A percentile compares a stretch with the other conserved stretches of the same genome.
phyloP scores from a whole-genome alignment of 2,329 filamentous ascomycete genomes.

The Penicillium griseofulvum region DNA sequence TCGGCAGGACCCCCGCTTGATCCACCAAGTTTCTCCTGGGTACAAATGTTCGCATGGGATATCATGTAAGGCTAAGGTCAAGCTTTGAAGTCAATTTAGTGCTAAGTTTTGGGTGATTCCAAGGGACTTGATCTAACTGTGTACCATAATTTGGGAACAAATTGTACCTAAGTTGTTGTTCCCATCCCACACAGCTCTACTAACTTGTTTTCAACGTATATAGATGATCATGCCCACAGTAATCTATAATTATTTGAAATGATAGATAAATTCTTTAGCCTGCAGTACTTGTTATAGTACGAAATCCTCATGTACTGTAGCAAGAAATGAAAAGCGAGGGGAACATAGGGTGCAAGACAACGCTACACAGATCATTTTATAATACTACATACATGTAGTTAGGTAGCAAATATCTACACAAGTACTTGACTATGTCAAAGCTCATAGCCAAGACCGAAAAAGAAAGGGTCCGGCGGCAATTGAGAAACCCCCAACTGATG shows the following conservation, averaged over 20 bases:
- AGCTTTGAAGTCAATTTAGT: not conserved
- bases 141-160: not conserved
- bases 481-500: not conserved
- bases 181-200: not conserved
- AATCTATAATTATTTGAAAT: too few species aligned
- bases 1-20: not conserved
- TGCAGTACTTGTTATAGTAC: not conserved
- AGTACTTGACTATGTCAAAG: not conserved
- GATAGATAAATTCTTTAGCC: not conserved
- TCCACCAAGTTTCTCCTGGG: not conserved
- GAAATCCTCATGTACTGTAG: too few species aligned
- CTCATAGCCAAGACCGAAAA: not conserved
- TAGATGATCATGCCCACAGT: too few species aligned
- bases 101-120: too few species aligned
- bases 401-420: not conserved
- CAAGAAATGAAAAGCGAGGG: not conserved
- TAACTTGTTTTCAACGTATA: not conserved
- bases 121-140: not conserved
- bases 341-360: not conserved
- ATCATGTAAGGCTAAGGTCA: not conserved
- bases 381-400: not conserved
- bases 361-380: not conserved
- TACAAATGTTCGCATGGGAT: not conserved
- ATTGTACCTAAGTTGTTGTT: not conserved
- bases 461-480: not conserved